Percentiles rank a stretch among this genome's conserved stretches.
These are phyloP conservation scores for Magnaporthales sp. DNA, from an alignment of 2,329 filamentous ascomycete genomes.

Conservation along the genomic window DNA sequence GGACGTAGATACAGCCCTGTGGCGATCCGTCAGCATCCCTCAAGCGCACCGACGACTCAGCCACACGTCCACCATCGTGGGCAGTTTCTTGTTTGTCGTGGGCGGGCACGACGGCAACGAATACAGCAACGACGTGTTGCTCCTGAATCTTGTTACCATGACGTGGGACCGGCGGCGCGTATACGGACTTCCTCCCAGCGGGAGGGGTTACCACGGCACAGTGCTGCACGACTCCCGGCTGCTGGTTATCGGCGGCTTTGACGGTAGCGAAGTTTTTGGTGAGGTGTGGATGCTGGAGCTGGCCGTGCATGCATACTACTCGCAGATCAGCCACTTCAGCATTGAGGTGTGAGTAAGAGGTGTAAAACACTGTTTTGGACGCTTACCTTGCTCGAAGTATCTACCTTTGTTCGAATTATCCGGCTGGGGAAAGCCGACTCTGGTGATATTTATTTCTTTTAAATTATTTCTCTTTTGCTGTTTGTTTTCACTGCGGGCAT, in stretches of 20 bases:
- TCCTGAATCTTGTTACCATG: conserved; percentile 65
- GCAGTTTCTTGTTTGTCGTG: conserved; percentile 61
- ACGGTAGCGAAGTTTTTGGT: conserved; percentile 58
- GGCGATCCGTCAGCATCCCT: conserved; percentile 51
- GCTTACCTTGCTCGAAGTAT: neutral
- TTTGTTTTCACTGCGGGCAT: neutral
- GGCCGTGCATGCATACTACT: conserved; percentile 63
- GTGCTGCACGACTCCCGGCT: conserved; percentile 58
- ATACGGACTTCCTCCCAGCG: conserved; percentile 54
- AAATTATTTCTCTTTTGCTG: too few relatives aligned
- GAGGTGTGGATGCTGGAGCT: conserved; percentile 61
- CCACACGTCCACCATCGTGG: conserved; percentile 61
- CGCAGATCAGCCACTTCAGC: conserved; percentile 64
- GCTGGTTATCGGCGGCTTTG: conserved; percentile 58
- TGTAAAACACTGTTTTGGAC: neutral
- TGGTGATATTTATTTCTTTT: neutral
- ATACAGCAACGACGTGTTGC: conserved; percentile 59
- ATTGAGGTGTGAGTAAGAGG: conserved; percentile 47
- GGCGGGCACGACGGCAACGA: conserved; percentile 63
- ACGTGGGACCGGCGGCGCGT: conserved; percentile 61
- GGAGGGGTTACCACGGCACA: conserved; percentile 58
- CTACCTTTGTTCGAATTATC: neutral
- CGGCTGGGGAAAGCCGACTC: neutral
- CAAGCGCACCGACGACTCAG: conserved; percentile 56
- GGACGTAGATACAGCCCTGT: conserved; percentile 53